These are phyloP conservation scores for Cyclanthera cordifolia DNA, from an alignment of 306 rosid genomes.

Conservation along the genomic window DNA sequence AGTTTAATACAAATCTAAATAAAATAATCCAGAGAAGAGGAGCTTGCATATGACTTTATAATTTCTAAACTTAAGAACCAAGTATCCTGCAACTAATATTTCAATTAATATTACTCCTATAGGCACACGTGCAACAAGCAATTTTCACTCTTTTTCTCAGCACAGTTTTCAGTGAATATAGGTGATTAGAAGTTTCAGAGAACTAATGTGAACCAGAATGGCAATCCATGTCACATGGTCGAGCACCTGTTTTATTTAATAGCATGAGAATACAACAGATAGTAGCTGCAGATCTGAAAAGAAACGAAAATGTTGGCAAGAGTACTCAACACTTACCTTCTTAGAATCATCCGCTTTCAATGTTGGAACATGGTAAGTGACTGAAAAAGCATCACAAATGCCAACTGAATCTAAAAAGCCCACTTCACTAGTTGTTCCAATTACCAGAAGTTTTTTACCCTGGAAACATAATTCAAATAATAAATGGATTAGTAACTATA, in stretches of 20 bases:
- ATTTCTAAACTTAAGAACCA: neutral
- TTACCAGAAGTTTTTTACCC: conserved; percentile 90
- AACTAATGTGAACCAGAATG: neutral
- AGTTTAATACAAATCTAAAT: neutral
- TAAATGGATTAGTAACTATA: conserved; percentile 5
- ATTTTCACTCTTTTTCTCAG: neutral
- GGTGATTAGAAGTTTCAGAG: neutral
- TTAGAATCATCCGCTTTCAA: conserved; percentile 53
- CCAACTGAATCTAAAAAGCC: conserved; percentile 77
- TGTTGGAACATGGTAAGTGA: conserved; percentile 67
- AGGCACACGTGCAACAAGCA: neutral
- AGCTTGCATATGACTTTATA: neutral
- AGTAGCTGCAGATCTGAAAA: neutral
- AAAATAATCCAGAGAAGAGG: neutral
- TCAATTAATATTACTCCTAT: neutral
- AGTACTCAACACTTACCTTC: conserved; percentile 41
- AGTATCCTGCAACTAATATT: neutral
- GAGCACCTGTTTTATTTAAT: neutral
- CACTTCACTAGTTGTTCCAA: conserved; percentile 87
- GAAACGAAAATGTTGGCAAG: conserved; percentile 13
- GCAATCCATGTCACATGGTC: neutral
- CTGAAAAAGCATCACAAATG: conserved; percentile 60
- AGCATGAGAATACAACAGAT: neutral
- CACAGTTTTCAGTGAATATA: neutral
- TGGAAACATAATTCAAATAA: conserved; percentile 23